phyloP scores from a whole-genome alignment of 2,329 filamentous ascomycete species.

The Pezicula radicicola region DNA sequence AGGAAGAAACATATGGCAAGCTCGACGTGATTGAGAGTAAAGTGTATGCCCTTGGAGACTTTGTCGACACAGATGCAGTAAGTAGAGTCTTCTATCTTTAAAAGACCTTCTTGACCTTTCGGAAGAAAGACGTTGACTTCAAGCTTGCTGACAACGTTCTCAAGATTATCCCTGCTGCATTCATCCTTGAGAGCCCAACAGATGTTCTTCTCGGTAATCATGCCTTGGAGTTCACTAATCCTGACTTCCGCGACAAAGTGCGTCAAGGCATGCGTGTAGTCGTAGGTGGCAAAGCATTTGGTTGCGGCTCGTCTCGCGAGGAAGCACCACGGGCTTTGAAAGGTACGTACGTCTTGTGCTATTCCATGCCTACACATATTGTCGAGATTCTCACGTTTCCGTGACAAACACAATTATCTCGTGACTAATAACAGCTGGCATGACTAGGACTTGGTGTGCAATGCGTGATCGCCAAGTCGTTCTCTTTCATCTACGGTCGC shows the following conservation, averaged over 20 bases:
- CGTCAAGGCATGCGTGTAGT: conserved; percentile 35
- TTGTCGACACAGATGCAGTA: conserved; percentile 41
- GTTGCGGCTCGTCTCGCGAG: conserved; percentile 42
- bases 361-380: not conserved
- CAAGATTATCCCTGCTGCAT: conserved; percentile 38
- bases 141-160: not conserved
- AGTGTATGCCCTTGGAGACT: conserved; percentile 38
- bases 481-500: conserved; percentile 42
- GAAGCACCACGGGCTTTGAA: conserved; percentile 38
- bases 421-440: not conserved
- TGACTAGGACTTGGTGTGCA: conserved; percentile 30
- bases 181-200: conserved; percentile 26
- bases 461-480: conserved; percentile 41
- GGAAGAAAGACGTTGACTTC: not conserved
- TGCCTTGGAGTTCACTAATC: conserved; percentile 37
- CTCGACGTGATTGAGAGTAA: conserved; percentile 28
- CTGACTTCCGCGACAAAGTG: conserved; percentile 35
- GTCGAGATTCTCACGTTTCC: not conserved
- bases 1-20: not conserved
- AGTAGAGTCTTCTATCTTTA: conserved; percentile 5
- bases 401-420: not conserved
- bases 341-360: conserved; percentile 17
- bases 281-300: conserved; percentile 43
- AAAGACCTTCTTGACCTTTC: not conserved
- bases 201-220: conserved; percentile 34